Conservation (phyloP, 371 early-diverging fungal species). For the Amoeboaphelidium protococcarum region DNA sequence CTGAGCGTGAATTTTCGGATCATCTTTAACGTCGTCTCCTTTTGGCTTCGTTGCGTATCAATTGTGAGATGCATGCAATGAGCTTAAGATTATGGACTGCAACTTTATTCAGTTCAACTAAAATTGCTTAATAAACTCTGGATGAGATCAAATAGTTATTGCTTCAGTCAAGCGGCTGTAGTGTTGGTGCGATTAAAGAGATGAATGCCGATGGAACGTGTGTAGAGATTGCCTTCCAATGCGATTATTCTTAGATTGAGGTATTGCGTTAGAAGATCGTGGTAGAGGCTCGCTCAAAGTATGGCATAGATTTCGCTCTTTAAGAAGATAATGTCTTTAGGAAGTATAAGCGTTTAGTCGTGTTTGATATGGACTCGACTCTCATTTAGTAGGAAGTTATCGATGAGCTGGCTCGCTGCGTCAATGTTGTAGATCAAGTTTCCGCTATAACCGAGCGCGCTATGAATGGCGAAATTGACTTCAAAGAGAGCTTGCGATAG, state of each 20-base stretch:
- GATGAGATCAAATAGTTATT: too few relatives aligned
- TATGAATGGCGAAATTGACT: constrained; percentile 85
- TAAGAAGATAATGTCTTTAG: constrained; percentile 66
- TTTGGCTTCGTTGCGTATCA: not conserved
- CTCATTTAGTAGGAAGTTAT: constrained; percentile 92
- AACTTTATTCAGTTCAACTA: too few relatives aligned
- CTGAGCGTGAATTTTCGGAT: too few relatives aligned
- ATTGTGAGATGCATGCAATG: not conserved
- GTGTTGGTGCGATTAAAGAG: too few relatives aligned
- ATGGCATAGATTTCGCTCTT: constrained; percentile 47
- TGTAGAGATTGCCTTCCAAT: too few relatives aligned
- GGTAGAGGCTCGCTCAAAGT: too few relatives aligned
- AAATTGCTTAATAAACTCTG: too few relatives aligned
- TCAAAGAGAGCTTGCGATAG: constrained; percentile 59
- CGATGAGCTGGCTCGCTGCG: constrained; percentile 79
- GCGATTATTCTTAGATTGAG: too few relatives aligned
- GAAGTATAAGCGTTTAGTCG: constrained; percentile 65
- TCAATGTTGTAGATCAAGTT: constrained; percentile 70
- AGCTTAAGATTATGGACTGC: too few relatives aligned
- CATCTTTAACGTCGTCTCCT: not conserved
- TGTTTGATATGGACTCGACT: constrained; percentile 96
- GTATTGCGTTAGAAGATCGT: too few relatives aligned
- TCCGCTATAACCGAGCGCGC: constrained; percentile 80
- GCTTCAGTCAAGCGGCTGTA: too few relatives aligned
- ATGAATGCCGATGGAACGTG: too few relatives aligned